Conservation (phyloP, 106 monocot genomes). For the Platanthera guangdongensis region DNA sequence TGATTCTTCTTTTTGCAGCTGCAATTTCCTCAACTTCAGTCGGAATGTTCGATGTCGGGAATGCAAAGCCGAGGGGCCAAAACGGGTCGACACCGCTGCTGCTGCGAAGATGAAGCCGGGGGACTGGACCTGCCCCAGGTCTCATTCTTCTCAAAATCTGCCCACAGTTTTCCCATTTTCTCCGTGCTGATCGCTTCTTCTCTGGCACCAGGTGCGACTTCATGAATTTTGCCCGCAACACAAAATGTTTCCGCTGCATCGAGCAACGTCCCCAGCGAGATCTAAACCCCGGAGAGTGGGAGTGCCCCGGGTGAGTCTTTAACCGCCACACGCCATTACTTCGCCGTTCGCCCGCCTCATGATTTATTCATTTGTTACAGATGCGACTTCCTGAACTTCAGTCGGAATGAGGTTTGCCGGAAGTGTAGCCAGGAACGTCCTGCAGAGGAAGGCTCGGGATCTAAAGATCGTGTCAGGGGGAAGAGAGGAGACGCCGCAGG, state of each 20-base stretch:
- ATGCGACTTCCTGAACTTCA: conserved; percentile 58
- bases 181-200: neutral
- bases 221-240: conserved; percentile 70
- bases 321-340: neutral
- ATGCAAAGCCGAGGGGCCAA: conserved; percentile 67
- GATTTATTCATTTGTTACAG: conserved; percentile 14
- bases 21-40: conserved; percentile 83
- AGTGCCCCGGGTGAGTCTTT: conserved; percentile 45
- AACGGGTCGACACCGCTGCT: conserved; percentile 15
- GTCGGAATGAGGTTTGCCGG: conserved; percentile 42
- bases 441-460: conserved; percentile 6
- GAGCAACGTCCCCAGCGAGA: conserved; percentile 38
- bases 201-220: conserved; percentile 41
- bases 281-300: conserved; percentile 60
- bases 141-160: neutral
- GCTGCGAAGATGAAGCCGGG: conserved; percentile 70
- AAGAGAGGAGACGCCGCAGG: neutral
- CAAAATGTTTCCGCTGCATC: conserved; percentile 36
- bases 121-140: conserved; percentile 87
- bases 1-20: conserved; percentile 35
- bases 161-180: neutral
- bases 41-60: conserved; percentile 62
- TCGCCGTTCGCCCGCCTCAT: neutral
- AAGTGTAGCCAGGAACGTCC: conserved; percentile 50
- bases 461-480: conserved; percentile 20